phyloP scores from a whole-genome alignment of 2,329 filamentous ascomycete genomes.

The Zymoseptoria brevis region DNA sequence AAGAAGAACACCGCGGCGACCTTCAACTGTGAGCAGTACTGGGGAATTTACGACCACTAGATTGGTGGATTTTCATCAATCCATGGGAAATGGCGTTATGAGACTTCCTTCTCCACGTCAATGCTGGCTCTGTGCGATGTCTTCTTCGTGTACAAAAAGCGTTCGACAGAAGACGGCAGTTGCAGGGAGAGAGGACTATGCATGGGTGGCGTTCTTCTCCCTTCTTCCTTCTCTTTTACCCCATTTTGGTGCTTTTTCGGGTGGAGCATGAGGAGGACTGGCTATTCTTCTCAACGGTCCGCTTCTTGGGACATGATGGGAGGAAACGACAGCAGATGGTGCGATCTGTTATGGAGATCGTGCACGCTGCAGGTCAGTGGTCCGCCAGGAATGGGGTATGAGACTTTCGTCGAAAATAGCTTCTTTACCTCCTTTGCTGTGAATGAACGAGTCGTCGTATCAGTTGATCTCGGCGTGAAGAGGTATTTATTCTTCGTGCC shows the following conservation, averaged over 20 bases:
- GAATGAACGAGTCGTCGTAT: too few species aligned
- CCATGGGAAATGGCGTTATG: not conserved
- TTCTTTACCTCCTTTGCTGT: too few species aligned
- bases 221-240: not conserved
- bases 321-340: not conserved
- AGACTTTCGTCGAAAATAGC: not conserved
- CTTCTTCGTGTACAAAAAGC: not conserved
- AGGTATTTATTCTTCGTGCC: too few species aligned
- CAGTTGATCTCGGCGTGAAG: too few species aligned
- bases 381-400: not conserved
- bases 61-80: not conserved
- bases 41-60: slow-evolving; percentile 40
- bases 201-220: not conserved
- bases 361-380: too few species aligned
- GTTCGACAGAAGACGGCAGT: not conserved
- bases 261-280: not conserved
- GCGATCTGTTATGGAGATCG: not conserved
- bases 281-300: too few species aligned
- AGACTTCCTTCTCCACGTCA: not conserved
- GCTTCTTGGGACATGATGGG: not conserved
- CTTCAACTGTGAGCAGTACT: slow-evolving; percentile 67
- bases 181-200: not conserved
- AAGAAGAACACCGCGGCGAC: slow-evolving; percentile 57
- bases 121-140: not conserved
- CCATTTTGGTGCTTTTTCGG: too few species aligned